Percentiles rank a stretch among this genome's conserved stretches.
phyloP scores from a whole-genome alignment of 345 rosid genomes.

The Abelmoschus esculentus region DNA sequence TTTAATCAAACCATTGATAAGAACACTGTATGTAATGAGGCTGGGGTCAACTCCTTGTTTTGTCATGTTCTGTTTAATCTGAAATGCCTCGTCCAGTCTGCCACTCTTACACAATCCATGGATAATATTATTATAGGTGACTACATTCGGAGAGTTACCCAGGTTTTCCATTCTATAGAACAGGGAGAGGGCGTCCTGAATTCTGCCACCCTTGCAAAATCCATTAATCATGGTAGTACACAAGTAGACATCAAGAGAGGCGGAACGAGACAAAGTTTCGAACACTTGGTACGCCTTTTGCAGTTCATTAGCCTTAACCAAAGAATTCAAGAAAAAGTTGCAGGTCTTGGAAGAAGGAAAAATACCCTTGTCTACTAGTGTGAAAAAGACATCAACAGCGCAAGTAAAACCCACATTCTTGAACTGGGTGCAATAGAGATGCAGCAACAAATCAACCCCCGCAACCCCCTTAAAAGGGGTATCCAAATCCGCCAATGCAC shows the following conservation, averaged over 20 bases:
- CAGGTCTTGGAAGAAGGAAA: slow-evolving; percentile 62
- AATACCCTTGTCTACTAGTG: slow-evolving; percentile 40
- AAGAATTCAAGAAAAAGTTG: slow-evolving; percentile 47
- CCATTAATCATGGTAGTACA: slow-evolving; percentile 57
- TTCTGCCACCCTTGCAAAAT: slow-evolving; percentile 50
- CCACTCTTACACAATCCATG: slow-evolving; percentile 64
- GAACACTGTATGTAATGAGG: slow-evolving; percentile 54
- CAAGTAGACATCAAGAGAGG: slow-evolving; percentile 57
- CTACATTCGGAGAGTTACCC: slow-evolving; percentile 53
- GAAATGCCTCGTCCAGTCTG: slow-evolving; percentile 48
- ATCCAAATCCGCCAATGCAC: slow-evolving; percentile 38
- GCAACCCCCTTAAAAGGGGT: slow-evolving; percentile 22
- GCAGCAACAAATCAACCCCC: slow-evolving; percentile 50
- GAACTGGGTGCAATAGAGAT: slow-evolving; percentile 53
- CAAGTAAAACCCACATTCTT: slow-evolving; percentile 38
- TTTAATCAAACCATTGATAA: slow-evolving; percentile 60
- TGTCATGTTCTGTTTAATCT: slow-evolving; percentile 52
- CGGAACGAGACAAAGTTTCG: slow-evolving; percentile 35
- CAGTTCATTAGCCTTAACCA: slow-evolving; percentile 53
- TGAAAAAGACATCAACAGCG: slow-evolving; percentile 43
- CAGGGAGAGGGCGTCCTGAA: slow-evolving; percentile 41
- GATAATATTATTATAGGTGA: slow-evolving; percentile 60
- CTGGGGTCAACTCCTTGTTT: slow-evolving; percentile 40
- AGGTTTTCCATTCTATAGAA: slow-evolving; percentile 47
- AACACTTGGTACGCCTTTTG: slow-evolving; percentile 43